A percentile compares a stretch with the other conserved stretches of the same genome.
Conservation (phyloP, 2,329 filamentous ascomycete species). For the Xylogone sp. region DNA sequence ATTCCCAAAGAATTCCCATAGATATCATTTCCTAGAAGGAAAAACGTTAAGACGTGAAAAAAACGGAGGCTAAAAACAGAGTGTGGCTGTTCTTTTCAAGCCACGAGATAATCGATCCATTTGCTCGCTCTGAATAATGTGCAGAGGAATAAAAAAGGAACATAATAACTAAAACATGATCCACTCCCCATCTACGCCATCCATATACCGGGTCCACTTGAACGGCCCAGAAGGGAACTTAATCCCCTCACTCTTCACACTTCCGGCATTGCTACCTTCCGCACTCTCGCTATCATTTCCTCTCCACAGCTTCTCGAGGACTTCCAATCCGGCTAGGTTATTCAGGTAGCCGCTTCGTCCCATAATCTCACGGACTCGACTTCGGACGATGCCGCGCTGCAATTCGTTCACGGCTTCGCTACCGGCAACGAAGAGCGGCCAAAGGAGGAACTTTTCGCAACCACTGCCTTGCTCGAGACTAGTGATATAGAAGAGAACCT, state of each 20-base stretch:
- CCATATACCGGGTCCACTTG: conserved; percentile 26
- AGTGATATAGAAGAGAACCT: conserved; percentile 79
- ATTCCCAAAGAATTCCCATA: too few species aligned
- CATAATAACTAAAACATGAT: conserved; percentile 53
- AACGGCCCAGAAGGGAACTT: conserved; percentile 16
- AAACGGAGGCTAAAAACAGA: too few species aligned
- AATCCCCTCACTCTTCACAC: not conserved
- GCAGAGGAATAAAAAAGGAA: too few species aligned
- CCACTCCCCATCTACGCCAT: conserved; percentile 55
- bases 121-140: too few species aligned
- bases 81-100: too few species aligned
- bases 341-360: conserved; percentile 89
- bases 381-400: conserved; percentile 74
- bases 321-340: conserved; percentile 80
- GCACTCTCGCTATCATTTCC: conserved; percentile 9
- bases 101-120: too few species aligned
- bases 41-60: too few species aligned
- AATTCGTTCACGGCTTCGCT: conserved; percentile 82
- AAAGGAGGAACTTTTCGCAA: conserved; percentile 84
- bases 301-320: conserved; percentile 79
- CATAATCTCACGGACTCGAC: conserved; percentile 82
- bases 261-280: conserved; percentile 1
- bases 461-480: conserved; percentile 68
- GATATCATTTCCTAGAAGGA: too few species aligned
- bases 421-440: conserved; percentile 88